Conservation (phyloP, 75 land plant genomes). For the Gnetum montanum region DNA sequence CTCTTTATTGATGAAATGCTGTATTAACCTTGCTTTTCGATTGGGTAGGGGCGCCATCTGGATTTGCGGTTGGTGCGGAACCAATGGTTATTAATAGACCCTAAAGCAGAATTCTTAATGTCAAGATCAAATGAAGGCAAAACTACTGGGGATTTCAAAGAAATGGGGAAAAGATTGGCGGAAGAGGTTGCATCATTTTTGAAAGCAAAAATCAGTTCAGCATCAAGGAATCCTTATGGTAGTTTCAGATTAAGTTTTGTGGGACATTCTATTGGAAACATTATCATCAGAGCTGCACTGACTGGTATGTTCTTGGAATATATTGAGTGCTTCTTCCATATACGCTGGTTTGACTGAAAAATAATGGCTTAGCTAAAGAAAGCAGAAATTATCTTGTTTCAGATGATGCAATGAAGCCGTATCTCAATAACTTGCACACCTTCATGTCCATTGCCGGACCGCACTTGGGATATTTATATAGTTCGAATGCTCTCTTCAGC, state of each 20-base stretch:
- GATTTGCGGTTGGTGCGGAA: slow-evolving; percentile 79
- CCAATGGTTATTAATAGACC: slow-evolving; percentile 87
- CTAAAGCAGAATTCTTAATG: slow-evolving; percentile 69
- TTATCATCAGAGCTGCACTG: slow-evolving; percentile 72
- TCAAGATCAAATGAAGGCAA: slow-evolving; percentile 73
- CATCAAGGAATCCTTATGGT: slow-evolving; percentile 27
- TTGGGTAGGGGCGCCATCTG: slow-evolving; percentile 76
- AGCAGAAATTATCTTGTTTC: slow-evolving; percentile 8
- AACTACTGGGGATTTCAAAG: slow-evolving; percentile 78
- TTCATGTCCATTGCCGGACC: slow-evolving; percentile 83
- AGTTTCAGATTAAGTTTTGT: slow-evolving; percentile 78
- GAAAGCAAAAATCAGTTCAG: slow-evolving; percentile 58
- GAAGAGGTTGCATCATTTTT: slow-evolving; percentile 64
- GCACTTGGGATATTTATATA: slow-evolving; percentile 79
- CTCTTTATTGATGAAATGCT: no score
- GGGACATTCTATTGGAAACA: slow-evolving; percentile 89
- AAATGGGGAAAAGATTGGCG: slow-evolving; percentile 73
- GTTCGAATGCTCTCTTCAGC: slow-evolving; percentile 81
- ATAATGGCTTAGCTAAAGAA: background rate
- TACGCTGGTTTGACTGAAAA: background rate
- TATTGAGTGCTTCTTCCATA: background rate
- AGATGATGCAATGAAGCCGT: slow-evolving; percentile 73
- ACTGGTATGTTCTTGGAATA: slow-evolving; percentile 30
- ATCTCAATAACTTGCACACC: slow-evolving; percentile 48
- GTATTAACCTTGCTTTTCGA: no score